Conservation (phyloP, 306 rosid species). For the Dryas octopetala region DNA sequence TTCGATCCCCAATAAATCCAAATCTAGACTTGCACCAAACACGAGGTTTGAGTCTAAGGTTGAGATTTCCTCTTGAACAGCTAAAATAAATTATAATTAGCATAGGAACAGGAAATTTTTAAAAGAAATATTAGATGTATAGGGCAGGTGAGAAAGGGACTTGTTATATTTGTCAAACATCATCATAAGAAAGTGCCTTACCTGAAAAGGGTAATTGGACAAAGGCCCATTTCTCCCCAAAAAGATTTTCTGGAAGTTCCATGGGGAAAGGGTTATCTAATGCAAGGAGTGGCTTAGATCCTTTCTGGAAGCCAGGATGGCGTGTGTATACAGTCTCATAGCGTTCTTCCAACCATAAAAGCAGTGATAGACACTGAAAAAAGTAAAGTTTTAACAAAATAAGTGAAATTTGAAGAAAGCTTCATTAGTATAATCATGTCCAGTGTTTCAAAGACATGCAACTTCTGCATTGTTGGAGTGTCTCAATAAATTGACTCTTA, state of each 20-base stretch:
- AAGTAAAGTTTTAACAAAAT: constrained; percentile 5
- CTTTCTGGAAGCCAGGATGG: constrained; percentile 93
- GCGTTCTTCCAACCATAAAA: constrained; percentile 90
- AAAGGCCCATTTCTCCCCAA: constrained; percentile 94
- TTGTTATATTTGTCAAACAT: neutral
- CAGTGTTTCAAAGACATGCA: neutral
- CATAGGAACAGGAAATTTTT: neutral
- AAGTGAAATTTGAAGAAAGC: neutral
- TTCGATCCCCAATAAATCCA: constrained; percentile 89
- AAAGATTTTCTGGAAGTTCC: constrained; percentile 86
- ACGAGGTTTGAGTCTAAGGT: constrained; percentile 47
- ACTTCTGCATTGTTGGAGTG: neutral
- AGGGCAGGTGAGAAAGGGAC: neutral
- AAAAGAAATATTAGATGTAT: neutral
- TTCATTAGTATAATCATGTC: neutral
- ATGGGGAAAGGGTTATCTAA: constrained; percentile 91
- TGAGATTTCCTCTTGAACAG: constrained; percentile 71
- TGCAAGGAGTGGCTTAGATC: constrained; percentile 76
- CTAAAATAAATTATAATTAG: constrained; percentile 33
- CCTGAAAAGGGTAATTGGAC: constrained; percentile 94
- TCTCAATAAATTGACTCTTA: neutral
- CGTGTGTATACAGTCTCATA: constrained; percentile 69
- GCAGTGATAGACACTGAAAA: constrained; percentile 76
- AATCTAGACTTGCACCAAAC: constrained; percentile 82
- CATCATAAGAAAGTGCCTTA: constrained; percentile 17